Base-by-base conservation (phyloP, 768 basidiomycete genomes). In the Boletus tomentosulus region DNA sequence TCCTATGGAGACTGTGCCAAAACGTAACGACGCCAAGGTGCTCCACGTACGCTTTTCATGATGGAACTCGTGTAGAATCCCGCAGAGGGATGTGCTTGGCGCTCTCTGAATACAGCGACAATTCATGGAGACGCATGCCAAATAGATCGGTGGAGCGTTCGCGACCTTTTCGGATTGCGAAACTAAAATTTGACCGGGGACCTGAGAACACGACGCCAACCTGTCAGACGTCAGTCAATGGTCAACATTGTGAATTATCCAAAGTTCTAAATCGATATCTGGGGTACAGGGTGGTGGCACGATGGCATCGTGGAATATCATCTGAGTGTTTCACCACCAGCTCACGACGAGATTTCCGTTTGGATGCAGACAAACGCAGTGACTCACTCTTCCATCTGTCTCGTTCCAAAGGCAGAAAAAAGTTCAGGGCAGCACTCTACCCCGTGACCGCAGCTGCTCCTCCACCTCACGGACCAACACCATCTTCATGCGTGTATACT, bases 401-500 rank as follows among this genome's bases (percentile, higher is more conserved):
- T 44, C 42, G 25, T 31, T 9, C n/a, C 44, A 43, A 13, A 43
- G 16, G 30, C n/a, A 25, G 19, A 44, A 28, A 24, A 28, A 24
- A 34, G 24, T 19, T 54, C 51, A 48, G 25, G 34, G 44, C 54
- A 49, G 25, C 37, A 22, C 22, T 22, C 22, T 48, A 48, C 12
- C 8, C 16, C 45, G 48, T 49, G 50, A 53, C 46, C 33, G 48
- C 22, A 24, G 42, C n/a, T 50, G 24, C 19, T 45, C 44, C 16
- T 50, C 47, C 4, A 46, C 47, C 30, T 30, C 54, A 27, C 31
- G 25, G n/a, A 41, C 50, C n/a, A 68, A 54, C 51, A 59, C 62
- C 58, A 74, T 71, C 64, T 67, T 72, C 83, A 85, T 83, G 48
- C 78, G 73, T 57, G 80, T 67, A 62, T 84, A 86, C 68, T 82